Evolutionary conservation across 768 basidiomycete genomes (phyloP).

Genomic region (Auricularia heimuer): DNA sequence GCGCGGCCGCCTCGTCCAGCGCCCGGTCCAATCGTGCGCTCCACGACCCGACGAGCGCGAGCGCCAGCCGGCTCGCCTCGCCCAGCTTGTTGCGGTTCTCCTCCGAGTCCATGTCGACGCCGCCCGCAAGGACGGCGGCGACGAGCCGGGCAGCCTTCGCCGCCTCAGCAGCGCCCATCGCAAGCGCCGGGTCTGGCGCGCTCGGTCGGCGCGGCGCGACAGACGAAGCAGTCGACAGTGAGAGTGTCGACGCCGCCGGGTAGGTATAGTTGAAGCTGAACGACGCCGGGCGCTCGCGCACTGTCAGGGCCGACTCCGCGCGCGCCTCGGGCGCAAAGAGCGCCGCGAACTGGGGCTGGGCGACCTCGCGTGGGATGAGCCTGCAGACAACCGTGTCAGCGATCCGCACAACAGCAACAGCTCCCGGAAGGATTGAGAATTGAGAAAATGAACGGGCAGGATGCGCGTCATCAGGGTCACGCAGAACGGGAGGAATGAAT

Average conservation of each 20-base stretch:
- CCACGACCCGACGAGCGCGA: neutral
- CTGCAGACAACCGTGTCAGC: neutral
- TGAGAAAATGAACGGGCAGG: too few species aligned
- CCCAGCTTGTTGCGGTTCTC: neutral
- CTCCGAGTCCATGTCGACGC: neutral
- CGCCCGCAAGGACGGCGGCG: neutral
- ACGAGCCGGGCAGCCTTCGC: neutral
- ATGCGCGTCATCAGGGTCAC: too few species aligned
- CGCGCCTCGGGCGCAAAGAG: neutral
- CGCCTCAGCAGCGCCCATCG: neutral
- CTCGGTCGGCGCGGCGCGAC: neutral
- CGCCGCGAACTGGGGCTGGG: neutral
- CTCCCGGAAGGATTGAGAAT: neutral
- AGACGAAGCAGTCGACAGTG: neutral
- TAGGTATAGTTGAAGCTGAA: neutral
- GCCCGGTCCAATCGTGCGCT: neutral
- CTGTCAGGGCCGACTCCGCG: neutral
- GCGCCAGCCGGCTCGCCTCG: neutral
- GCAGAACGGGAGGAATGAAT: too few species aligned
- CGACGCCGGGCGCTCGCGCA: neutral
- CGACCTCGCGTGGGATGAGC: neutral
- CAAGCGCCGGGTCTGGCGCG: neutral
- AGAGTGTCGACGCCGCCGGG: neutral
- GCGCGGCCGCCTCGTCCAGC: neutral
- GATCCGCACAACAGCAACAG: neutral